These are phyloP conservation scores for Penicillium riverlandense DNA, from an alignment of 495 filamentous ascomycete species.

Conservation along the genomic window DNA sequence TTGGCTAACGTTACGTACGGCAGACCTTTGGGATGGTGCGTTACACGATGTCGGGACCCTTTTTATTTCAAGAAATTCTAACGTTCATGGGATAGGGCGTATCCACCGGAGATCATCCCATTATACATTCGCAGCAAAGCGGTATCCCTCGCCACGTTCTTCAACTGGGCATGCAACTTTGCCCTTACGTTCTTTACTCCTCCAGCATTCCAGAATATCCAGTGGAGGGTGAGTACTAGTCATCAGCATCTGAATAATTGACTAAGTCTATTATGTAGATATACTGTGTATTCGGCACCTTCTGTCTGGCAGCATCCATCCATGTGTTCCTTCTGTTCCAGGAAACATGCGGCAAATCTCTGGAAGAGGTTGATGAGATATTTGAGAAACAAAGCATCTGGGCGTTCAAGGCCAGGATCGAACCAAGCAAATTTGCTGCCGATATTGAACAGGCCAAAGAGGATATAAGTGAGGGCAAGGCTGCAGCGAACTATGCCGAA, in stretches of 20 bases:
- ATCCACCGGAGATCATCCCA: conserved; percentile 13
- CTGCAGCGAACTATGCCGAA: not conserved
- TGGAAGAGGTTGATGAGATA: conserved; percentile 62
- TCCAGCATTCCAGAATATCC: conserved; percentile 51
- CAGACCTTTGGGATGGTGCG: conserved; percentile 11
- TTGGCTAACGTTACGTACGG: not conserved
- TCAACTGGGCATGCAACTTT: conserved; percentile 25
- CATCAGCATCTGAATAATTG: not conserved
- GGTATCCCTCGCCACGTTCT: conserved; percentile 9
- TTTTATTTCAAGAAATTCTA: not conserved
- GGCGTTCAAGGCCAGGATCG: conserved; percentile 7
- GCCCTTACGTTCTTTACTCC: conserved; percentile 57
- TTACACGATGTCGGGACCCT: not conserved
- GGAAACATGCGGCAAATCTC: conserved; percentile 53
- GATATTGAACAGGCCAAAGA: conserved; percentile 14
- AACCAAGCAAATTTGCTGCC: conserved; percentile 4
- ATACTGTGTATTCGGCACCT: conserved; percentile 11
- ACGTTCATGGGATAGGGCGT: conserved; percentile 5
- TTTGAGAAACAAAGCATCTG: conserved; percentile 34
- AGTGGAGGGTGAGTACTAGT: conserved; percentile 32
- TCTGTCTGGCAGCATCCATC: conserved; percentile 53
- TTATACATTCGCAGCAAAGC: conserved; percentile 14
- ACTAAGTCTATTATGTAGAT: conserved; percentile 1
- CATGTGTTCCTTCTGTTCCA: conserved; percentile 60
- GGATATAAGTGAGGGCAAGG: conserved; percentile 4